Percentiles rank a stretch among this genome's conserved stretches.
Conservation (phyloP, 441 rosid genomes). For the Theobroma grandiflorum region DNA sequence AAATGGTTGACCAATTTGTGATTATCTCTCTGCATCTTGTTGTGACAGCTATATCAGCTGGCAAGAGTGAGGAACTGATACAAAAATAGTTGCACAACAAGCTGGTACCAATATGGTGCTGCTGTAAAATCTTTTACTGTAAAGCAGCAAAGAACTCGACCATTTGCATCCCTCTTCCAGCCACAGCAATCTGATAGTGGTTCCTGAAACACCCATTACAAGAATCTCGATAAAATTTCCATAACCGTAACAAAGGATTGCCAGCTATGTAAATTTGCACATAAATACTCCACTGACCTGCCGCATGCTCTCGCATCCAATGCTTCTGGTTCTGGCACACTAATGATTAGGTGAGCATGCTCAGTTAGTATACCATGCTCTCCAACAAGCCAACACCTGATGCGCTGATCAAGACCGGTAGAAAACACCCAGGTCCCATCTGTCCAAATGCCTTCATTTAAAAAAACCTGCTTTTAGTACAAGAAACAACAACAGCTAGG, state of each 20-base stretch:
- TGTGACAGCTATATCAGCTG: neutral
- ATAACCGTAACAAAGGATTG: slow-evolving; percentile 8
- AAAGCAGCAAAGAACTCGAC: slow-evolving; percentile 54
- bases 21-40: neutral
- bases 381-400: slow-evolving; percentile 80
- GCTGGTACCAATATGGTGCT: neutral
- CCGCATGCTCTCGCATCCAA: slow-evolving; percentile 73
- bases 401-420: slow-evolving; percentile 96
- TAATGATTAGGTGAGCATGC: slow-evolving; percentile 62
- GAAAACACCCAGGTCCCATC: slow-evolving; percentile 89
- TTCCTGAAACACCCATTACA: slow-evolving; percentile 47
- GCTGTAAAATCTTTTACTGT: neutral
- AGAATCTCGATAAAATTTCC: neutral
- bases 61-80: neutral
- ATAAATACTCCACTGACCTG: slow-evolving; percentile 54
- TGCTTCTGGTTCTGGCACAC: slow-evolving; percentile 97
- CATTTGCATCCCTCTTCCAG: slow-evolving; percentile 96
- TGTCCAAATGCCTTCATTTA: slow-evolving; percentile 85
- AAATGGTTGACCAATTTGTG: slow-evolving; percentile 10
- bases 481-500: slow-evolving; percentile 5
- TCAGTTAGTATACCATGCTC: slow-evolving; percentile 55
- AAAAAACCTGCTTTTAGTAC: slow-evolving; percentile 35
- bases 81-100: slow-evolving; percentile 7
- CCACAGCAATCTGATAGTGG: slow-evolving; percentile 79
- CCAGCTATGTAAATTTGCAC: neutral